A percentile compares a stretch with the other conserved stretches of the same genome.
phyloP scores from a whole-genome alignment of 2,329 filamentous ascomycete species.

The Ilyonectria mors-panacis region DNA sequence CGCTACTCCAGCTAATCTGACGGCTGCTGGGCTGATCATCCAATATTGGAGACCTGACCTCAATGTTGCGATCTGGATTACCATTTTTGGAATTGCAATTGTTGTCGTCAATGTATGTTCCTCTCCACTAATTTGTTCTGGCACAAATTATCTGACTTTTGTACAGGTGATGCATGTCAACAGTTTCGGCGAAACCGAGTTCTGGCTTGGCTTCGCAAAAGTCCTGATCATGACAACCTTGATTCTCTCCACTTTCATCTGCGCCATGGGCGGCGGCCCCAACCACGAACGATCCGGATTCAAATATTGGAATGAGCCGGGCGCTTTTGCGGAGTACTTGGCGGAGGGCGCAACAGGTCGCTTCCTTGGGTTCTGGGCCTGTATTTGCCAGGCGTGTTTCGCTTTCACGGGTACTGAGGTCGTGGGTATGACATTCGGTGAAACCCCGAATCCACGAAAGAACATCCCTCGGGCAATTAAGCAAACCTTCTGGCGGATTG shows the following conservation, averaged over 20 bases:
- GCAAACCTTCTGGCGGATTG: slow-evolving; percentile 47
- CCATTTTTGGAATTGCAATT: slow-evolving; percentile 53
- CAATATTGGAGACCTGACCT: slow-evolving; percentile 56
- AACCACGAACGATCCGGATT: slow-evolving; percentile 58
- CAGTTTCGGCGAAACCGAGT: slow-evolving; percentile 64
- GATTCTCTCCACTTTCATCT: slow-evolving; percentile 48
- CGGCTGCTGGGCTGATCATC: slow-evolving; percentile 56
- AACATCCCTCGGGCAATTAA: slow-evolving; percentile 43
- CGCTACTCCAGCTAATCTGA: slow-evolving; percentile 56
- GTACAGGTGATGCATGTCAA: slow-evolving; percentile 54
- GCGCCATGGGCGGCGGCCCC: slow-evolving; percentile 58
- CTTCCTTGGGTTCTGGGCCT: slow-evolving; percentile 59
- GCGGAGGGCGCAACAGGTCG: slow-evolving; percentile 52
- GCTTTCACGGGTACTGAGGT: slow-evolving; percentile 47
- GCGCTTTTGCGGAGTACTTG: slow-evolving; percentile 58
- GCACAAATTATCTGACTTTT: not conserved
- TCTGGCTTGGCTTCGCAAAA: slow-evolving; percentile 63
- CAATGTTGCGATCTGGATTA: slow-evolving; percentile 57
- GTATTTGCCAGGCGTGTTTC: slow-evolving; percentile 57
- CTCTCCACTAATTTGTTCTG: not conserved
- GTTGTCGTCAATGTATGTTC: slow-evolving; percentile 50
- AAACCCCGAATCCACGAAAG: slow-evolving; percentile 44
- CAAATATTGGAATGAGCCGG: slow-evolving; percentile 60
- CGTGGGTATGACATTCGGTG: slow-evolving; percentile 38
- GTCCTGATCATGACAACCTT: slow-evolving; percentile 59